Percentiles rank a stretch among this genome's conserved stretches.
Conservation (phyloP, 176 grass and related monocot genomes). For the Carex kokanica region DNA sequence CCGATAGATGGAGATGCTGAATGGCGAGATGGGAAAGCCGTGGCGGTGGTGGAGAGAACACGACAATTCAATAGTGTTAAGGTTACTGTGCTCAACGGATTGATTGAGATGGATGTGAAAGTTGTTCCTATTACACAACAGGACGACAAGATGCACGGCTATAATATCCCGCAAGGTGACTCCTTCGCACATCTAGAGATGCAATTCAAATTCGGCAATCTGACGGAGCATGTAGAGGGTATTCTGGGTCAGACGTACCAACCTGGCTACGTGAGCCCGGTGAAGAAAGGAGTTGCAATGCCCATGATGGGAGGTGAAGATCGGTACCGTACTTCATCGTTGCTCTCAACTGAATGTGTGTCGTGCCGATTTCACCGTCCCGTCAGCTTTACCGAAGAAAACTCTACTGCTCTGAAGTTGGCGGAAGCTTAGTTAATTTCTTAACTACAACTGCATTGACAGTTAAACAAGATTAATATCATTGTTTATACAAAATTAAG, state of each 20-base stretch:
- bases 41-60: slow-evolving; percentile 26
- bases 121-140: slow-evolving; percentile 39
- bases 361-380: slow-evolving; percentile 5
- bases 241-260: slow-evolving; percentile 38
- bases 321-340: slow-evolving; percentile 27
- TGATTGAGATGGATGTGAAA: slow-evolving; percentile 28
- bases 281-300: slow-evolving; percentile 38
- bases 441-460: neutral
- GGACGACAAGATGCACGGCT: slow-evolving; percentile 38
- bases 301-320: slow-evolving; percentile 42
- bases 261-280: slow-evolving; percentile 18
- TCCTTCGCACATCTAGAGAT: slow-evolving; percentile 33
- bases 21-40: neutral
- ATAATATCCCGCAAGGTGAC: slow-evolving; percentile 26
- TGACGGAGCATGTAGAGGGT: slow-evolving; percentile 24
- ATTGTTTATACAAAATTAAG: neutral
- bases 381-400: neutral
- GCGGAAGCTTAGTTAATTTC: neutral
- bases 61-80: slow-evolving; percentile 24
- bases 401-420: neutral
- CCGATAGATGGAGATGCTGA: slow-evolving; percentile 32
- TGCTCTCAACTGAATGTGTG: slow-evolving; percentile 27
- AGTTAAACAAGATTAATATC: neutral
- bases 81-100: neutral
- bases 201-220: slow-evolving; percentile 17